Evolutionary conservation across 2,329 filamentous ascomycete genomes (phyloP), one percentile per base, ranked within the genome.

Genomic region (Acarospora socialis): DNA sequence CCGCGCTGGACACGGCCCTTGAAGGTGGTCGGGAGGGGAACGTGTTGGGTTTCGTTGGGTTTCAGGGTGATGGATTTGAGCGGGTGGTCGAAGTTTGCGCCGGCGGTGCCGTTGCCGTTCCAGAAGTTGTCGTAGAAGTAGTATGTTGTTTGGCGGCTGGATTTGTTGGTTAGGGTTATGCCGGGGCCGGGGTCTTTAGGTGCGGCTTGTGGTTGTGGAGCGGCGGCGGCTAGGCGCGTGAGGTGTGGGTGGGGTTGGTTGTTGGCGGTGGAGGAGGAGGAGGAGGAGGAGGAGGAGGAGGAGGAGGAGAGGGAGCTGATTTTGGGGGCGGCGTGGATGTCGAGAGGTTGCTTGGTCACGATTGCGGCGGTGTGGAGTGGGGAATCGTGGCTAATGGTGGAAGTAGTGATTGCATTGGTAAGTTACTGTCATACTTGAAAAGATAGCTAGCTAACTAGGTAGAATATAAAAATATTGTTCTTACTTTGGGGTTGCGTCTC

Each of bases 1-100:
- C 54, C 55, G 21, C 55, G 50, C 43, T 59, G 55, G 8, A 59
- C 54, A n/a, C 56, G 53, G 37, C 56, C 56, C 37, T 60, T 59
- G 49, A 56, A 57, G 10, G 30, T 36, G 1, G 44, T 19, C 18
- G 40, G 32, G 0, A 60, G 47, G 10, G 42, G 27, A 10, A 59
- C 51, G 38, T 52, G 49, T 6, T 45, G 40, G 10, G 43, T 46
- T 24, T 44, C 37, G 19, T 50, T 48, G 9, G 54, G 44, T 8
- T 38, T 40, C 5, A 60, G 37, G 5, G 48, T 47, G 24, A 55
- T 46, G 19, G 49, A 37, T 37, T 52, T 56, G 4, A 53, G 40
- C 4, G 54, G 53, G 25, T 53, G 42, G 46, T 58, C 51, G 36
- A 59, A 59, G 45, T 59, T 59, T 15, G 55, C 50, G 3, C 52